Conservation (phyloP, 345 rosid genomes). For the Moricandia arvensis region DNA sequence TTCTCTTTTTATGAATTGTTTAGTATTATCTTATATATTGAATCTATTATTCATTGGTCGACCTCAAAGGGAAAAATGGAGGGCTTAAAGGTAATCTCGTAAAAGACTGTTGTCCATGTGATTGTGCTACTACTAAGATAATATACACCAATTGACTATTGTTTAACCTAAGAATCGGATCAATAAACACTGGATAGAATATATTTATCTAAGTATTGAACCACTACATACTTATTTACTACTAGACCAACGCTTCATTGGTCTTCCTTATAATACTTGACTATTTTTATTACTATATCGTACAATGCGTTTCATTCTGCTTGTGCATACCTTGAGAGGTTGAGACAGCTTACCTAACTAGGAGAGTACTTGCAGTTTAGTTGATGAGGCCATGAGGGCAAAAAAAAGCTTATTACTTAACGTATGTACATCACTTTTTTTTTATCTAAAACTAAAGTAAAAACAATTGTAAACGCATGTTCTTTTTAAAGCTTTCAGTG, state of each 20-base stretch:
- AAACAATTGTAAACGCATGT: not conserved
- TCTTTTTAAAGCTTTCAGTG: not conserved
- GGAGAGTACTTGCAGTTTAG: not conserved
- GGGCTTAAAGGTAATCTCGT: too few species aligned
- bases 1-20: too few species aligned
- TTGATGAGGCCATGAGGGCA: not conserved
- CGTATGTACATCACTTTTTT: not conserved
- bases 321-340: not conserved
- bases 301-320: not conserved
- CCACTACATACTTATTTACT: too few species aligned
- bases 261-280: not conserved
- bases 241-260: too few species aligned
- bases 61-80: too few species aligned
- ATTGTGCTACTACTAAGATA: not conserved
- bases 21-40: too few species aligned
- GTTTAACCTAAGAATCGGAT: not conserved
- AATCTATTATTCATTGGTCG: too few species aligned
- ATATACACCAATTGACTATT: not conserved
- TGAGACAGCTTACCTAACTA: not conserved
- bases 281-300: not conserved
- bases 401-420: too few species aligned
- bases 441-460: not conserved
- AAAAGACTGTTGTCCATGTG: too few species aligned
- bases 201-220: too few species aligned
- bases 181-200: not conserved